A percentile compares a stretch with the other conserved stretches of the same genome.
These are phyloP conservation scores for Axilococcus clingmanii DNA, from an alignment of 139 green algal genomes.

Conservation along the genomic window DNA sequence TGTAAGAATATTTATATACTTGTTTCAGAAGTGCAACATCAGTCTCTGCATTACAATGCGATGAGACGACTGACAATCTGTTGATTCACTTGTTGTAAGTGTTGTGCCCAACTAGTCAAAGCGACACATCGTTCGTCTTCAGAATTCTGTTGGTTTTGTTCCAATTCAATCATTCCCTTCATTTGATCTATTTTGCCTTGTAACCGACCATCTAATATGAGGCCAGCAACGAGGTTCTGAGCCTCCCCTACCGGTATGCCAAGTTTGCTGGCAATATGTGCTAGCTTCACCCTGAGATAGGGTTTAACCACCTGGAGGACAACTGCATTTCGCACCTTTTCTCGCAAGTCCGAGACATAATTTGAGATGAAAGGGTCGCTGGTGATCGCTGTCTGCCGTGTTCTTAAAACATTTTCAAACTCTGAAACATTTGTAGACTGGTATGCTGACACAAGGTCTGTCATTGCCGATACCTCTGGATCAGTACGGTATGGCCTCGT, in stretches of 20 bases:
- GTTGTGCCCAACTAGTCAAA: too few relatives aligned
- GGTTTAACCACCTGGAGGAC: conserved; percentile 35
- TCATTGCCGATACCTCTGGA: conserved; percentile 82
- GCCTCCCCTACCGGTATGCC: conserved; percentile 87
- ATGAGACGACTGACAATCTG: too few relatives aligned
- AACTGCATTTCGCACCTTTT: conserved; percentile 88
- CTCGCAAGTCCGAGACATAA: conserved; percentile 93
- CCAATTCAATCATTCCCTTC: conserved; percentile 64
- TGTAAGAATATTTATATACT: too few relatives aligned
- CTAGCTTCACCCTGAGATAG: conserved; percentile 85
- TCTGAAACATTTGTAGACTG: conserved; percentile 83
- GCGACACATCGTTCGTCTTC: too few relatives aligned
- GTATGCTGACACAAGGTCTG: conserved; percentile 89
- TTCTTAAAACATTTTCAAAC: conserved; percentile 87
- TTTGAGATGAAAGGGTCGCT: conserved; percentile 93
- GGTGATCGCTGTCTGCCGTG: conserved; percentile 68
- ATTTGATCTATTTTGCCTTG: conserved; percentile 92
- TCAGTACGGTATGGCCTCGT: conserved; percentile 83
- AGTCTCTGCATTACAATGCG: too few relatives aligned
- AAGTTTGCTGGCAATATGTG: conserved; percentile 79
- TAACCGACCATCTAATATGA: conserved; percentile 89
- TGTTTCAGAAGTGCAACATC: too few relatives aligned
- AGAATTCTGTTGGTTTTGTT: conserved; percentile 26
- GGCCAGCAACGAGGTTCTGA: conserved; percentile 83
- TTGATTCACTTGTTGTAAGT: too few relatives aligned